Evolutionary conservation across 2,329 filamentous ascomycete species (phyloP), one percentile per base, ranked within the genome.

Genomic region (Colletotrichum ledebouriae): DNA sequence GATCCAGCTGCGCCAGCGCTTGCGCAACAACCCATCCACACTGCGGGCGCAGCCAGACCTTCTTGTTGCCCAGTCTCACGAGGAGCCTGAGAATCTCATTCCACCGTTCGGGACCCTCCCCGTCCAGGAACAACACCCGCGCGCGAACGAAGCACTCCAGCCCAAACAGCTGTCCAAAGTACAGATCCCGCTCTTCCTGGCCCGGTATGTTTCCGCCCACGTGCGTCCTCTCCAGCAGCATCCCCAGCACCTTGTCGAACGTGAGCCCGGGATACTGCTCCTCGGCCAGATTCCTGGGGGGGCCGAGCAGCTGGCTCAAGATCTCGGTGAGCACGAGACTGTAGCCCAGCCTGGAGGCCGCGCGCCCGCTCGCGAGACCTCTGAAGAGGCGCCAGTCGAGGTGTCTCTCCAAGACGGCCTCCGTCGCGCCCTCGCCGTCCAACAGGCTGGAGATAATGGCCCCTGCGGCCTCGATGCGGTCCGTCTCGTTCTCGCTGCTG

Each of bases 41-140:
- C 77, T 97, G 93, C 74, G 95, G 90, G 69, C 93, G 88, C 72
- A 98, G 85, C 95, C 94, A 98, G 37, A 92, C 88, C 79, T 97
- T 97, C 80, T 92, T 92, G 73, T 89, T 87, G 46, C 92, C 89
- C 69, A 98, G 85, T 70, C 90, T 87, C 73, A 94, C 86, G 37
- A 98, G 82, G 60, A 92, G 82, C 61, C 91, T 87, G 55, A 98
- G 81, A n/a, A 97, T 84, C 62, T 85, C 83, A 52, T 84, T 83
- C 89, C 91, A 94, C 74, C 83, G 85, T 4, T 86, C 82, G 17
- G 84, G 79, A 39, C 88, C 83, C 4, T 83, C 78, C 2, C 56
- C 66, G 12, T 41, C 39, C 1, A 41, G 25, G 73, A 94, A 91
- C 12, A 97, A 81, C 46, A 94, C 86, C 4, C 87, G 87, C 12